These are phyloP conservation scores for Phaseolus lunatus DNA, from an alignment of 306 rosid genomes.

Conservation along the genomic window DNA sequence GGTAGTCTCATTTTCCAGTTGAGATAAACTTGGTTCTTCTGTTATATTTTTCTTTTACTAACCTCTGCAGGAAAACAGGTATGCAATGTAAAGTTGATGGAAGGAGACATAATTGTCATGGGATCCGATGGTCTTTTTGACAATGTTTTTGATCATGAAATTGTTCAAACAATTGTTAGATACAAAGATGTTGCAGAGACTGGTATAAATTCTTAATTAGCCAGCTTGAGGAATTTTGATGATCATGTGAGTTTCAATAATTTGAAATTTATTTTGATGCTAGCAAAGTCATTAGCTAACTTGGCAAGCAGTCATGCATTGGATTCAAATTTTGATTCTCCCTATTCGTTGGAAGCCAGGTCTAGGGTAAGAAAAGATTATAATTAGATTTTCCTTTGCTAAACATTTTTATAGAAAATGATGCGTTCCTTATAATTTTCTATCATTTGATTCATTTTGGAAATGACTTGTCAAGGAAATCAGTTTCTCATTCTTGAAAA, in stretches of 20 bases:
- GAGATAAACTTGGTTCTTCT: conserved; percentile 34
- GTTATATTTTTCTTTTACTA: conserved; percentile 41
- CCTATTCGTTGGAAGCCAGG: conserved; percentile 88
- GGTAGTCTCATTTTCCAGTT: conserved; percentile 19
- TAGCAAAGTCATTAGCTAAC: conserved; percentile 94
- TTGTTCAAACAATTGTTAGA: conserved; percentile 53
- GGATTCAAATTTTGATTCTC: conserved; percentile 85
- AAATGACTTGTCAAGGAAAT: conserved; percentile 24
- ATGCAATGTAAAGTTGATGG: conserved; percentile 64
- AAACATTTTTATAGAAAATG: conserved; percentile 7
- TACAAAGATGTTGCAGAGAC: conserved; percentile 69
- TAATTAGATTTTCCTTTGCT: conserved; percentile 2
- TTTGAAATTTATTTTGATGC: conserved; percentile 54
- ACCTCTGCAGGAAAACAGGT: conserved; percentile 58
- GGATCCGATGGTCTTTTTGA: conserved; percentile 91
- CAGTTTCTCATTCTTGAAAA: conserved; percentile 9
- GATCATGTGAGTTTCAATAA: conserved; percentile 28
- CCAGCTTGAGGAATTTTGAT: conserved; percentile 26
- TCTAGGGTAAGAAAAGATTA: conserved; percentile 61
- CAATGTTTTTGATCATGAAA: conserved; percentile 80
- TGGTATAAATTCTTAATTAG: conserved; percentile 59
- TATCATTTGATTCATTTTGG: conserved; percentile 1
- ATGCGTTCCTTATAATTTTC: background rate
- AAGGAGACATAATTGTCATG: conserved; percentile 80
- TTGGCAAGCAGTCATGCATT: conserved; percentile 78